Evolutionary conservation across 2,329 filamentous ascomycete species (phyloP), one percentile per base, ranked within the genome.

Genomic region (Colletotrichum acutatum): DNA sequence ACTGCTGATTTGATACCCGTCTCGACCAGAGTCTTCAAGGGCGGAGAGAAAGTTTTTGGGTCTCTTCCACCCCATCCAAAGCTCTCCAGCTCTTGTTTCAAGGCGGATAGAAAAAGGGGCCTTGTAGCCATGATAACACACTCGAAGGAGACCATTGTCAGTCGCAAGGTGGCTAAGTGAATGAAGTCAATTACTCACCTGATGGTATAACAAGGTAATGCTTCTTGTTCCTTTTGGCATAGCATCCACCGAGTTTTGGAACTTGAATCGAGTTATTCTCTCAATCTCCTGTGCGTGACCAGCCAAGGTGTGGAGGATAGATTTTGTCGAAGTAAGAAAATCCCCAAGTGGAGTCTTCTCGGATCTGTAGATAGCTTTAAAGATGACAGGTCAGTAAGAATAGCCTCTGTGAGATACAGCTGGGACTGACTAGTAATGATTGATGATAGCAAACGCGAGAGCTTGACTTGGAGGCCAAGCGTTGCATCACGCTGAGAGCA

Each of bases 1-100:
- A 78, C 76, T 0, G 83, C 83, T 0, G 83, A 85, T 42, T 84
- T 84, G 24, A 84, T 84, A 4, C 83, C 82, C 0, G 80, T 83
- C 0, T 80, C 81, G 8, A 85, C 83, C 0, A 85, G 67, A 0
- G 81, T 75, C 14, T 79, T 81, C 1, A 82, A 83, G 4, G 63
- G 49, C 5, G 61, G 14, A 5, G 68, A n/a, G n/a, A 84, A 81
- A 0, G 67, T 79, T 9, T 81, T 78, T 42, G 80, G 81, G 32
- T 83, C 78, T 30, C 82, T 78, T 2, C 66, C 74, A 0, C 72
- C 76, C 0, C 65, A 72, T 0, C 72, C 74, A 0, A 82, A 68
- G 7, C 77, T 79, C 0, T 83, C 79, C 0, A 83, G 70, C 3
- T 82, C 76, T 65, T 84, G 81, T 60, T 82, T 84, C 0, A 85